Evolutionary conservation across 1,284 basidiomycete species (phyloP).

Genomic region (Amylostereum chailletii): DNA sequence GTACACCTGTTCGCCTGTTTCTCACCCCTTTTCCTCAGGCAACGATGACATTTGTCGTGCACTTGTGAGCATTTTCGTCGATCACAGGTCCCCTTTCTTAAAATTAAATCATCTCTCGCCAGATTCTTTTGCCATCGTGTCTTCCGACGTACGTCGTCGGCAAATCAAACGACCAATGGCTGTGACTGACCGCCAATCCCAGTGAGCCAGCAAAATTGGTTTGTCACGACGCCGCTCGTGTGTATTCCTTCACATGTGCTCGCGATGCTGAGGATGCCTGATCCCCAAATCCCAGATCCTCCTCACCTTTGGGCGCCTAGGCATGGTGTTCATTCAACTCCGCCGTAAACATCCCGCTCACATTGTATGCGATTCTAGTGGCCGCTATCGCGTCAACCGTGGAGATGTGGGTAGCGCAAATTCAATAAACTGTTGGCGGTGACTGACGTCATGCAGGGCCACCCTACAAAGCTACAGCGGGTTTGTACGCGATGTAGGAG

Average conservation of each 20-base stretch:
- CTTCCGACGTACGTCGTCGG: slow-evolving; percentile 24
- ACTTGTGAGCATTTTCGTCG: slow-evolving; percentile 23
- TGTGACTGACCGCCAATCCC: background rate
- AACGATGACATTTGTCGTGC: slow-evolving; percentile 29
- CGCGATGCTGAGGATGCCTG: background rate
- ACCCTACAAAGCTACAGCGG: too few relatives aligned
- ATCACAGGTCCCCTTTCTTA: background rate
- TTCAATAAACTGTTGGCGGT: too few relatives aligned
- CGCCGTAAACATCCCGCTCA: slow-evolving; percentile 15
- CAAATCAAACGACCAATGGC: background rate
- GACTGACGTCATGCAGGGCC: too few relatives aligned
- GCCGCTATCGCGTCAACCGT: slow-evolving; percentile 20
- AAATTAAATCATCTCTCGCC: background rate
- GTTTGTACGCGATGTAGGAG: too few relatives aligned
- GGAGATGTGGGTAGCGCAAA: slow-evolving; percentile 23
- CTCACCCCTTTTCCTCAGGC: slow-evolving; percentile 15
- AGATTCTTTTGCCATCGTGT: slow-evolving; percentile 30
- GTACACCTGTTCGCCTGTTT: background rate
- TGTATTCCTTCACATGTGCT: slow-evolving; percentile 5
- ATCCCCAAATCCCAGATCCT: slow-evolving; percentile 13
- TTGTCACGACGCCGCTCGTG: slow-evolving; percentile 29
- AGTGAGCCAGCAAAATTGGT: slow-evolving; percentile 33
- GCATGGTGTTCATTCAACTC: slow-evolving; percentile 20
- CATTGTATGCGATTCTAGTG: slow-evolving; percentile 7
- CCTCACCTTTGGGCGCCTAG: slow-evolving; percentile 22